Conservation (phyloP, 805 yeast species). For the Metschnikowia drakensbergensis region DNA sequence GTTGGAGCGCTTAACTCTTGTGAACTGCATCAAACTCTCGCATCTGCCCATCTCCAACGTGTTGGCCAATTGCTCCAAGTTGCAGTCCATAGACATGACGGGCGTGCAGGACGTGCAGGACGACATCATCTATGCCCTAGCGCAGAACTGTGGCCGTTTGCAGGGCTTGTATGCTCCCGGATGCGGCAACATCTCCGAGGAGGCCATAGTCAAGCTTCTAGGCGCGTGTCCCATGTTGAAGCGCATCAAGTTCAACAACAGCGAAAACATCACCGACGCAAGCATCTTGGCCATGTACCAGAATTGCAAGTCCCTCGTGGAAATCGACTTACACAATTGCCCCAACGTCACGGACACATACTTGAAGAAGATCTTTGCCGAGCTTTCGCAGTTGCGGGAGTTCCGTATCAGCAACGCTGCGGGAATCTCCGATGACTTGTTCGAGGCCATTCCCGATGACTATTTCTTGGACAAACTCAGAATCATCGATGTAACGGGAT, state of each 20-base stretch:
- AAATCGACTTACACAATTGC: constrained; percentile 84
- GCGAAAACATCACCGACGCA: constrained; percentile 60
- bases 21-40: constrained; percentile 67
- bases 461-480: constrained; percentile 62
- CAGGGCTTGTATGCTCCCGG: constrained; percentile 91
- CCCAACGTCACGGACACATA: constrained; percentile 66
- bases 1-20: constrained; percentile 81
- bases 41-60: constrained; percentile 59
- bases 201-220: constrained; percentile 57
- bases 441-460: constrained; percentile 49
- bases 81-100: constrained; percentile 85
- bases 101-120: constrained; percentile 67
- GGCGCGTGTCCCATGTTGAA: constrained; percentile 68
- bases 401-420: constrained; percentile 74
- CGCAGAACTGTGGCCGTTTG: constrained; percentile 65
- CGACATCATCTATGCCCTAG: constrained; percentile 62
- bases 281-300: constrained; percentile 56
- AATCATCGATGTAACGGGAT: constrained; percentile 79
- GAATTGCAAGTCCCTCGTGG: constrained; percentile 79
- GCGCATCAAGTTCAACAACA: constrained; percentile 76
- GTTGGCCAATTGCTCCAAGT: constrained; percentile 57
- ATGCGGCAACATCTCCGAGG: constrained; percentile 66
- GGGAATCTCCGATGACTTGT: constrained; percentile 64
- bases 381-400: constrained; percentile 73
- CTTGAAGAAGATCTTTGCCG: constrained; percentile 52